A percentile compares a stretch with the other conserved stretches of the same genome.
Conservation (phyloP, 2,329 filamentous ascomycete species). For the Phyllosticta ampelicida region DNA sequence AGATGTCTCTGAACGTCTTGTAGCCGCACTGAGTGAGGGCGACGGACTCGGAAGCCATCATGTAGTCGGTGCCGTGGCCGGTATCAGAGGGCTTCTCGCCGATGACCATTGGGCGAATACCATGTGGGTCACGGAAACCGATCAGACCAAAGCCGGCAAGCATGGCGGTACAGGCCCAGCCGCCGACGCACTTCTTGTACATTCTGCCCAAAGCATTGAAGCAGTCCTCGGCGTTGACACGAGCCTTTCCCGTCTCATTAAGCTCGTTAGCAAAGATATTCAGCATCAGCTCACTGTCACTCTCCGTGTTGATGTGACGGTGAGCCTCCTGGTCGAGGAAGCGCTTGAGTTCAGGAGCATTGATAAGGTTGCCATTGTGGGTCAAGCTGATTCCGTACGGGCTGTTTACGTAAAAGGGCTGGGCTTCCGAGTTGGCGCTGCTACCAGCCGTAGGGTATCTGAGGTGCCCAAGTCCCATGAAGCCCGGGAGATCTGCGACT, state of each 20-base stretch:
- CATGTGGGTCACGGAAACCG: conserved; percentile 68
- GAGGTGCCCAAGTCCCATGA: conserved; percentile 77
- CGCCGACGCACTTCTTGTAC: conserved; percentile 63
- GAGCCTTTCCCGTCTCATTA: conserved; percentile 68
- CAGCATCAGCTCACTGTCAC: conserved; percentile 76
- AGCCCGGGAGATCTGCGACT: conserved; percentile 65
- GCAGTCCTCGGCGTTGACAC: conserved; percentile 67
- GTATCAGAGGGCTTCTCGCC: conserved; percentile 61
- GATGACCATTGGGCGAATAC: conserved; percentile 72
- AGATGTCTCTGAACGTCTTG: conserved; percentile 61
- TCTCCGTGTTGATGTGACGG: conserved; percentile 83
- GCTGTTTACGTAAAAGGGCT: conserved; percentile 84
- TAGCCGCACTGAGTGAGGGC: conserved; percentile 76
- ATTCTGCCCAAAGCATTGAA: conserved; percentile 62
- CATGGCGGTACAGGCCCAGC: conserved; percentile 73
- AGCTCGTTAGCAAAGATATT: conserved; percentile 81
- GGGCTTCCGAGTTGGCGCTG: conserved; percentile 72
- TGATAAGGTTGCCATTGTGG: conserved; percentile 85
- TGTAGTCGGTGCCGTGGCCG: conserved; percentile 63
- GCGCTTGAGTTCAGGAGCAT: conserved; percentile 56
- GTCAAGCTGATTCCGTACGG: conserved; percentile 74
- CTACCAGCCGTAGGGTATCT: conserved; percentile 85
- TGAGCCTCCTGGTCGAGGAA: conserved; percentile 70
- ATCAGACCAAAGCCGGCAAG: conserved; percentile 70
- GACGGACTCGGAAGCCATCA: conserved; percentile 83